Base-by-base conservation (phyloP, 2,329 filamentous ascomycete species). In the Mollisiaceae sp. region DNA sequence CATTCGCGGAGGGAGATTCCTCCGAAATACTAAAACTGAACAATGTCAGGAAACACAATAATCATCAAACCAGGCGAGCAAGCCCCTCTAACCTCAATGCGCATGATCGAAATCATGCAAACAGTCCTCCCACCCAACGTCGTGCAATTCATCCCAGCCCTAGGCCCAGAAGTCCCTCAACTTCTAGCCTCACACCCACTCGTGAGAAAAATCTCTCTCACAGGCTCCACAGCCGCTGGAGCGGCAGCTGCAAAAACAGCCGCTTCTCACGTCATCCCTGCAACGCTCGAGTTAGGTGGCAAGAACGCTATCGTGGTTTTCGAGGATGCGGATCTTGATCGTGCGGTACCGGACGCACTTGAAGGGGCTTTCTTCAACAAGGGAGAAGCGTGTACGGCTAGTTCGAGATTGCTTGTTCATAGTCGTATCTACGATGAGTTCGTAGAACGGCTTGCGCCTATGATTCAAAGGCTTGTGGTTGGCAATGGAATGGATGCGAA, bases 311-410 rank as follows among this genome's bases (percentile, higher is more conserved):
- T 76, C 1, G 70, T 81, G 11, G 73, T 81, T 3, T 81, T 81
- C 59, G 78, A 79, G 32, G 79, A 81, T 67, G 74, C 72, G 12
- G 77, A 81, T 70, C 70, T 81, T 14, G 78, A 80, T 1, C 77
- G 79, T 22, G 78, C 78, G 0, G 75, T 78, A 6, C 79, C 78
- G 60, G 80, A 79, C 77, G 76, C 78, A 4, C 78, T 80, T 70
- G 76, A 83, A 60, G 84, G 82, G 39, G 85, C 85, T 69, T 85
- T 86, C 83, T 83, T 81, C 52, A 88, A 88, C 73, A 81, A 83
- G 71, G 86, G 86, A 39, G 84, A 88, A 69, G 82, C 87, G 27
- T 88, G 86, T 76, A 86, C 84, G 1, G 84, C 85, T 0, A 87
- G 84, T 0, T 86, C 83, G 0, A 78, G 86, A 11, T 82, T 88